These are phyloP conservation scores for Cladosporium sp. DNA, from an alignment of 2,329 filamentous ascomycete species.

Conservation along the genomic window DNA sequence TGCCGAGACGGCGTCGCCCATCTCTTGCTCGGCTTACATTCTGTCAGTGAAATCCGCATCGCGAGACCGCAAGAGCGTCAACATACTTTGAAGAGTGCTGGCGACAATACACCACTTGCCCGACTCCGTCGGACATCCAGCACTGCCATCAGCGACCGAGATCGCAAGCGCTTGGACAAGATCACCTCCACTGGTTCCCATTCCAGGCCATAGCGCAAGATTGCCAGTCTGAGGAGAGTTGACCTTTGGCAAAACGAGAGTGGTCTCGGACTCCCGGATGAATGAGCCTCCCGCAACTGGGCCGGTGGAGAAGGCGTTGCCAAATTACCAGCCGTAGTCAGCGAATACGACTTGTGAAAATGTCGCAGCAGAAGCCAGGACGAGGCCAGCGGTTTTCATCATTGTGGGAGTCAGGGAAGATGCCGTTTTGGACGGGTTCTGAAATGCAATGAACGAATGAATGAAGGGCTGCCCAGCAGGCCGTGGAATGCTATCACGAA, in stretches of 20 bases:
- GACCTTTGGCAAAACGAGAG: conserved; percentile 37
- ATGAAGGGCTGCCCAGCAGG: not conserved
- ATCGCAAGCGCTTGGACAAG: conserved; percentile 44
- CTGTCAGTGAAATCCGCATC: not conserved
- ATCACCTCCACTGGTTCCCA: conserved; percentile 45
- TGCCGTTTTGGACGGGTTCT: not conserved
- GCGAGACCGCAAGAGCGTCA: not conserved
- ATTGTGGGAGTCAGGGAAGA: not conserved
- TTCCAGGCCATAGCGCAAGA: conserved; percentile 45
- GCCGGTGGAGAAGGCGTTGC: conserved; percentile 39
- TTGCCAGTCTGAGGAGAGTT: conserved; percentile 36
- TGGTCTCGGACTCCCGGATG: conserved; percentile 43
- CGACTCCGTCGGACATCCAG: conserved; percentile 12
- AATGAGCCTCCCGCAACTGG: conserved; percentile 37
- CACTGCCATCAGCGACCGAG: conserved; percentile 13
- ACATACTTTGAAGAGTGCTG: conserved; percentile 35
- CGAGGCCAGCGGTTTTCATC: not conserved
- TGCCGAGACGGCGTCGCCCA: conserved; percentile 15
- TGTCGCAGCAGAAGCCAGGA: not conserved
- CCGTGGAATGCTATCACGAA: too few species aligned
- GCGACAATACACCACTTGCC: conserved; percentile 42
- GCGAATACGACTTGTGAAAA: not conserved
- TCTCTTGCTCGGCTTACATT: conserved; percentile 15
- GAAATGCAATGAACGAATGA: not conserved
- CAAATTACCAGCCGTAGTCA: conserved; percentile 17